Conservation (phyloP, 2,329 filamentous ascomycete genomes). For the Alternaria consortialis region DNA sequence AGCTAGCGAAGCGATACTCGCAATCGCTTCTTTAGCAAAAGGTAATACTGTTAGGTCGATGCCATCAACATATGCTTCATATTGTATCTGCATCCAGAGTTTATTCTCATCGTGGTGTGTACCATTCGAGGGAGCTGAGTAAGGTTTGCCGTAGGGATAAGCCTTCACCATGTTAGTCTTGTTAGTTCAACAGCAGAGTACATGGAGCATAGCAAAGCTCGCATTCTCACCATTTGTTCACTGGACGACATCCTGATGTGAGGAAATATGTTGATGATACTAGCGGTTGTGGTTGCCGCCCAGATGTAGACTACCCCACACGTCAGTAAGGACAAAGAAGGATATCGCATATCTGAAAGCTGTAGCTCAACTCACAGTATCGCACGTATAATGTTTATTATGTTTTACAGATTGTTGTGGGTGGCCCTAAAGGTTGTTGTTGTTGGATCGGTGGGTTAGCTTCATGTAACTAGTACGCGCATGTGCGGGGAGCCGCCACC, state of each 20-base stretch:
- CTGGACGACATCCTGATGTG: constrained; percentile 3
- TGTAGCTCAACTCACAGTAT: not conserved
- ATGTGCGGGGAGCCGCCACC: constrained; percentile 6
- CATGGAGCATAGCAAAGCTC: not conserved
- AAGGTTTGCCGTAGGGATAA: constrained; percentile 9
- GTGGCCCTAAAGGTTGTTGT: not conserved
- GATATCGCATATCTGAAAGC: not conserved
- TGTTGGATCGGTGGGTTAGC: not conserved
- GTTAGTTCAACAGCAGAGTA: not conserved
- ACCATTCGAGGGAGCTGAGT: not conserved
- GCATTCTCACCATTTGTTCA: not conserved
- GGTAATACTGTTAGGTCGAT: constrained; percentile 44
- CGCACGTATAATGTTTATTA: not conserved
- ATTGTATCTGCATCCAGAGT: constrained; percentile 19
- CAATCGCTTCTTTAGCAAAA: constrained; percentile 41
- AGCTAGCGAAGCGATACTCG: constrained; percentile 37
- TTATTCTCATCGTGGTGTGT: constrained; percentile 3
- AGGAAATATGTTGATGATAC: not conserved
- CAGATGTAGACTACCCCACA: not conserved
- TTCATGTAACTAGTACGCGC: not conserved
- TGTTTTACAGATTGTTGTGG: not conserved
- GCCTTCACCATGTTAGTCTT: not conserved
- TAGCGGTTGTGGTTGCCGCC: not conserved
- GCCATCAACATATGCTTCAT: constrained; percentile 20
- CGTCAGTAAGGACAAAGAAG: not conserved